Evolutionary conservation across 352 stramenopile genomes (phyloP), one percentile per base, ranked within the genome.

Genomic region (Detonula confervacea): DNA sequence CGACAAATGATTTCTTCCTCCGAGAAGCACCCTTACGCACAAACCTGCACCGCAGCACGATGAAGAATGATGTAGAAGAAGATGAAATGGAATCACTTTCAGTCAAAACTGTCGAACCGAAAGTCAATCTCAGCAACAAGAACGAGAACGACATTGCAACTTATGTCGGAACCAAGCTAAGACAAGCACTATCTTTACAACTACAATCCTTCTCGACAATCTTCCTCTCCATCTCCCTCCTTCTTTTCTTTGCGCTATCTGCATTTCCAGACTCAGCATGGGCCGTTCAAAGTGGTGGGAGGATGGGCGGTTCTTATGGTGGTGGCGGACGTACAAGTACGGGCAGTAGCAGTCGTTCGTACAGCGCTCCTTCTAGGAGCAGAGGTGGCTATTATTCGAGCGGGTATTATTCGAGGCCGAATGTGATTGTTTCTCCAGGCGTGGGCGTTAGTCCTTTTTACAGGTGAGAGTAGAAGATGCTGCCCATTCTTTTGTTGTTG

Each of bases 381-480:
- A 46, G 60, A 11, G n/a, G 63, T 7, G 56, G 71, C 6, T 55
- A 60, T 54, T 83, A 80, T 75, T 76, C 62, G 14, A 55, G 64
- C 24, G 55, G 54, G 6, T 83, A 83, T 73, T 78, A 63, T 63
- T 79, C 68, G 35, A 70, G 62, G 27, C 68, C 75, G 8, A 76
- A 52, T 54, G 69, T 84, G 0, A 61, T 79, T n/a, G 57, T 84
- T 39, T 64, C 57, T 37, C 74, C 74, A 20, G 74, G 59, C 1
- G 77, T 82, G 16, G 74, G 59, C 1, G 77, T 82, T 68, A 81
- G 37, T 46, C 74, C 74, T 22, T 77, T 69, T 57, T 82, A 82
- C 54, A 82, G 60, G 73, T 81, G 37, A 81, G 72, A 57, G n/a
- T n/a, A n/a, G n/a, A n/a, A n/a, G n/a, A n/a, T n/a, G n/a, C n/a